A percentile compares a stretch with the other conserved stretches of the same genome.
phyloP scores from a whole-genome alignment of 345 rosid genomes.

The Durio zibethinus region DNA sequence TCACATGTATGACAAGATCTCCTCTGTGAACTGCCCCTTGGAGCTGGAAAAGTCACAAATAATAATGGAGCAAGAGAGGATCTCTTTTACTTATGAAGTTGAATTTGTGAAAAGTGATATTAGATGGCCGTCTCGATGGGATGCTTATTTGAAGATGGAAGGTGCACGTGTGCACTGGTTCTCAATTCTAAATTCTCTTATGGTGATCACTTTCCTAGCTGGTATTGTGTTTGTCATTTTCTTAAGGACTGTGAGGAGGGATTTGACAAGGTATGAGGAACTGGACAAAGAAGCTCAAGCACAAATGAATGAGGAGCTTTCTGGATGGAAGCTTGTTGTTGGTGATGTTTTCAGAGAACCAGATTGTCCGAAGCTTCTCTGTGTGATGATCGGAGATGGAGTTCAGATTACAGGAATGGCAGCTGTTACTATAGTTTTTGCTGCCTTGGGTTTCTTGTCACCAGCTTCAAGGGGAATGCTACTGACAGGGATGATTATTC shows the following conservation, averaged over 20 bases:
- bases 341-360: conserved; percentile 92
- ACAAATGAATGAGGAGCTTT: conserved; percentile 84
- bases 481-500: conserved; percentile 77
- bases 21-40: conserved; percentile 56
- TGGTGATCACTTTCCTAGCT: conserved; percentile 73
- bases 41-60: conserved; percentile 80
- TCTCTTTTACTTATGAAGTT: conserved; percentile 79
- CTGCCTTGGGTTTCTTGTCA: conserved; percentile 79
- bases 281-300: conserved; percentile 83
- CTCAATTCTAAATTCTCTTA: conserved; percentile 71
- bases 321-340: conserved; percentile 88
- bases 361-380: conserved; percentile 59
- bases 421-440: conserved; percentile 66
- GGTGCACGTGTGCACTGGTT: conserved; percentile 91
- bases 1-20: conserved; percentile 55
- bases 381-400: conserved; percentile 76
- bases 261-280: conserved; percentile 79
- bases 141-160: conserved; percentile 85
- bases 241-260: conserved; percentile 79
- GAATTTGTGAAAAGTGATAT: conserved; percentile 66
- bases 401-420: conserved; percentile 83
- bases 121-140: conserved; percentile 90
- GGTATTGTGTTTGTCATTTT: conserved; percentile 80
- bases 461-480: conserved; percentile 90
- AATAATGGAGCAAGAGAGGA: conserved; percentile 63